Base-by-base conservation (phyloP, 176 grass and related monocot genomes). In the Guadua angustifolia region DNA sequence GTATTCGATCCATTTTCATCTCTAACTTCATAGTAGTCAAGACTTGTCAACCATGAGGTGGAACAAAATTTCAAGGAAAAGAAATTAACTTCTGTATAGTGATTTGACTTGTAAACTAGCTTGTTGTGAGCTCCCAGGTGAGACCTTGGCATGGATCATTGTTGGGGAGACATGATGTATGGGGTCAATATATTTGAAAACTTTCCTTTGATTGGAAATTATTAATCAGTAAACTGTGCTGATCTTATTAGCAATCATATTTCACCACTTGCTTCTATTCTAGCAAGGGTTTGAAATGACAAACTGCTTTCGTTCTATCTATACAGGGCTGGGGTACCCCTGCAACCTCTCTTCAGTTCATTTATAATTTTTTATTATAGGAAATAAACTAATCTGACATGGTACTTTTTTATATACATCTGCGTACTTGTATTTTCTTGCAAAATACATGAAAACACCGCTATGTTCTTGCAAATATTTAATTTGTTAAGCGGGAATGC, bases 341-440 rank as follows among this genome's bases (percentile, higher is more conserved):
- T 36, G 35, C 35, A 36, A 36, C 35, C 35, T 36, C 35, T 36
- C 29, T 29, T 29, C 29, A 29, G 29, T 29, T 29, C 29, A 29
- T 29, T 29, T 29, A 29, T 29, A 29, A 29, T 29, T 29, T 29
- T 29, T 29, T 29, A 29, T 74, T 57, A 58, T 79, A 73, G 32
- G 70, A 74, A 58, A 49, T 75, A 2, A 58, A 75, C 36, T 57
- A 60, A 59, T 16, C 32, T 29, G 0, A 29, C 29, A 29, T 68
- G 25, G 38, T 82, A 26, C 40, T 50, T 47, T 66, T 66, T 4
- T 36, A 36, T 36, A 36, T 77, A 44, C 42, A 63, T 58, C 53
- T 69, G 42, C 9, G 24, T 73, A 14, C 43, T 57, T 77, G 3
- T 88, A 71, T 83, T 83, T 86, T 71, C 2, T n/a, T 83, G 40